Evolutionary conservation across 2,329 filamentous ascomycete species (phyloP).

Genomic region (Claviceps cyperi): DNA sequence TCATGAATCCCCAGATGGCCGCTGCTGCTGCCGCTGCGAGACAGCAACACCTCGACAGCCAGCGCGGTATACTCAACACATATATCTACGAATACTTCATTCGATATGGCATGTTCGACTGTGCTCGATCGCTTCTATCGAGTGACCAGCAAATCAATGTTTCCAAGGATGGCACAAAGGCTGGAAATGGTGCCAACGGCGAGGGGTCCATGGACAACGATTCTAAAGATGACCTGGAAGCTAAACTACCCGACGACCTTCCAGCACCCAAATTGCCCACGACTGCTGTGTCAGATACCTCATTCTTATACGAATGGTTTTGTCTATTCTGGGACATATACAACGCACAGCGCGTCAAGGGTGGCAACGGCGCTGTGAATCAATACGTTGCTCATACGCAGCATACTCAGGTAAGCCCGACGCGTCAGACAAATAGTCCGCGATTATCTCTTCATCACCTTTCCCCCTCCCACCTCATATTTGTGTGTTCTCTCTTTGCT

Average conservation of each 20-base stretch:
- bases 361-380: conserved; percentile 46
- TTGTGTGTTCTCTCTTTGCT: neutral
- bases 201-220: conserved; percentile 75
- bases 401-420: conserved; percentile 65
- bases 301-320: conserved; percentile 97
- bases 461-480: no score
- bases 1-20: conserved; percentile 20
- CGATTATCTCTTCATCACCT: neutral
- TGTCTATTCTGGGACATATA: conserved; percentile 95
- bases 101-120: conserved; percentile 69
- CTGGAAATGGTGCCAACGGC: conserved; percentile 54
- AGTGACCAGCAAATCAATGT: conserved; percentile 53
- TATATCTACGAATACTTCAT: conserved; percentile 90
- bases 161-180: conserved; percentile 55
- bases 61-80: conserved; percentile 55
- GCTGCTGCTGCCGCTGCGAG: conserved; percentile 17
- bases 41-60: conserved; percentile 29
- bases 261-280: conserved; percentile 57
- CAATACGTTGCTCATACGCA: conserved; percentile 75
- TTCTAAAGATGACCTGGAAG: conserved; percentile 59
- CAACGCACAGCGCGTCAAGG: conserved; percentile 62
- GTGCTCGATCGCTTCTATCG: conserved; percentile 59
- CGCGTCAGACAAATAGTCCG: conserved; percentile 30
- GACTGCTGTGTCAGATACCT: conserved; percentile 49
- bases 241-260: conserved; percentile 65